A percentile compares a stretch with the other conserved stretches of the same genome.
Conservation (phyloP, 768 basidiomycete species). For the Wakefieldia striispora region DNA sequence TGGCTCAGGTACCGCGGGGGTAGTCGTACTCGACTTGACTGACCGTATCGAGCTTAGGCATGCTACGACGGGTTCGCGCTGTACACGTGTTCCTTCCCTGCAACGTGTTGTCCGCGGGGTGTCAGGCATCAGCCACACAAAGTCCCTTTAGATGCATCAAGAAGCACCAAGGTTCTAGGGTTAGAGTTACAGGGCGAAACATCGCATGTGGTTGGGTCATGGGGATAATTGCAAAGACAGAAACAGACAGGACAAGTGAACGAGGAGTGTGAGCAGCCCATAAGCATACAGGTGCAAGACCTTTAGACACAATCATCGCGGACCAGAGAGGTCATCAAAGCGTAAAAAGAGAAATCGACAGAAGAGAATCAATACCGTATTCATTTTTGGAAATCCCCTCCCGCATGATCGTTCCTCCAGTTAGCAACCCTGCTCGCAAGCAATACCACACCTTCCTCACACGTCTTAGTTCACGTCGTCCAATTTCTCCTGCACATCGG, state of each 20-base stretch:
- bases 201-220: conserved; percentile 10
- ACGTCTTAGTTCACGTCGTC: conserved; percentile 46
- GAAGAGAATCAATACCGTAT: conserved; percentile 10
- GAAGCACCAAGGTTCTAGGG: not conserved
- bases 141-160: not conserved
- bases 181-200: conserved; percentile 13
- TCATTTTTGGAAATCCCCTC: conserved; percentile 10
- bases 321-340: conserved; percentile 5
- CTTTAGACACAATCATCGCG: conserved; percentile 21
- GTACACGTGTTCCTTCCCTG: not conserved
- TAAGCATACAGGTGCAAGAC: conserved; percentile 13
- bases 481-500: conserved; percentile 40
- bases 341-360: conserved; percentile 5
- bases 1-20: no score
- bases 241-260: conserved; percentile 9
- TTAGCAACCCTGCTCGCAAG: conserved; percentile 15
- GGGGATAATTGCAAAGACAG: conserved; percentile 7
- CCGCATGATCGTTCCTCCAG: conserved; percentile 18
- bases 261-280: conserved; percentile 6
- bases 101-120: conserved; percentile 1
- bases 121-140: conserved; percentile 4
- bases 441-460: conserved; percentile 17
- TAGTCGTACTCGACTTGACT: no score
- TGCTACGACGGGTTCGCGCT: no score
- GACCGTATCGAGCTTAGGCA: no score